Conservation (phyloP, 2,329 filamentous ascomycete species). For the Fusarium lyarnte region DNA sequence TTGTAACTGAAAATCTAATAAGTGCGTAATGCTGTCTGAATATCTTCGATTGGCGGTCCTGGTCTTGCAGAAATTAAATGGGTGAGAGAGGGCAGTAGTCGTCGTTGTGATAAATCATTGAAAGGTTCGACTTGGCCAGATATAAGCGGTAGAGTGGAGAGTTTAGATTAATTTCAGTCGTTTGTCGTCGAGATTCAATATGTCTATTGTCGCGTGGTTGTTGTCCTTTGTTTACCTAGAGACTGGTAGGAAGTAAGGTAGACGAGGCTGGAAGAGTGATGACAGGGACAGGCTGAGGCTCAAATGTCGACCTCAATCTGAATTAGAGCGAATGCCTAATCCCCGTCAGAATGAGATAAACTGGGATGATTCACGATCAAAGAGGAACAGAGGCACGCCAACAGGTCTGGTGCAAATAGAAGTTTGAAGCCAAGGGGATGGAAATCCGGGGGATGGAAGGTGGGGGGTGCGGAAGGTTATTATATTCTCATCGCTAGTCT, state of each 20-base stretch:
- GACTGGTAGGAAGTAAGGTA: slow-evolving; percentile 30
- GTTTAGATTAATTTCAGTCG: slow-evolving; percentile 20
- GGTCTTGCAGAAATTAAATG: slow-evolving; percentile 2
- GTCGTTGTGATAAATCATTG: slow-evolving; percentile 29
- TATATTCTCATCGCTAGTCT: slow-evolving; percentile 44
- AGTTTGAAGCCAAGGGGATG: slow-evolving; percentile 43
- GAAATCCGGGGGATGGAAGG: slow-evolving; percentile 46
- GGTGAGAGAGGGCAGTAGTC: not conserved
- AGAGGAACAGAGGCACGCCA: slow-evolving; percentile 13
- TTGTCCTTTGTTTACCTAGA: slow-evolving; percentile 13
- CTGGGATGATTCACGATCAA: slow-evolving; percentile 25
- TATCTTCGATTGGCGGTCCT: slow-evolving; percentile 7
- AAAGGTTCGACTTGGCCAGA: slow-evolving; percentile 21
- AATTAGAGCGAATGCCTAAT: slow-evolving; percentile 30
- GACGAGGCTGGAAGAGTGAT: slow-evolving; percentile 12
- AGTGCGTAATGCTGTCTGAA: not conserved
- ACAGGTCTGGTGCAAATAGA: slow-evolving; percentile 18
- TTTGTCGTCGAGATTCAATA: slow-evolving; percentile 12
- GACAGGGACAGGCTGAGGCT: slow-evolving; percentile 33
- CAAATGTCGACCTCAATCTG: slow-evolving; percentile 32
- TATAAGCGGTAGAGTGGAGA: slow-evolving; percentile 40
- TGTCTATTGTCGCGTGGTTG: slow-evolving; percentile 12
- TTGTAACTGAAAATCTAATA: not conserved
- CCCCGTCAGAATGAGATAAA: slow-evolving; percentile 18
- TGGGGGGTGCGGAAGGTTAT: slow-evolving; percentile 47